Percentiles rank a stretch among this genome's conserved stretches.
phyloP scores from a whole-genome alignment of 139 green algal genomes.

The Trebouxia sp. region DNA sequence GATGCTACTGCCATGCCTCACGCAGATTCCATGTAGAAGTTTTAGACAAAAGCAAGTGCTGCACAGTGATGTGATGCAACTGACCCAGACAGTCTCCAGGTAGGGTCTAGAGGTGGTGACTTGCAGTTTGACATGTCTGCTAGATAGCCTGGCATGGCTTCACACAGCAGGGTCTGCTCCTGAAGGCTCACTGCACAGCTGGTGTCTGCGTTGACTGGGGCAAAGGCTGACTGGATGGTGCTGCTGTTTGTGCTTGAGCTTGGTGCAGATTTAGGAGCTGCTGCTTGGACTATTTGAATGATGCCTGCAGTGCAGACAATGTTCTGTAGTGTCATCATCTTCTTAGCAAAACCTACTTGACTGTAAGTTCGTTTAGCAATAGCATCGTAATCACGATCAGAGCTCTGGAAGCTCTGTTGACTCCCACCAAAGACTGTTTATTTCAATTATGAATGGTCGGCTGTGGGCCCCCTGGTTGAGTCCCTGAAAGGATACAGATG shows the following conservation, averaged over 20 bases:
- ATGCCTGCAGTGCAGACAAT: neutral
- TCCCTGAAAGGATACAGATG: too few relatives aligned
- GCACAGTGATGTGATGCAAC: too few relatives aligned
- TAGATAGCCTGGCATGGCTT: conserved; percentile 7
- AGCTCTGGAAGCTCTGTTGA: too few relatives aligned
- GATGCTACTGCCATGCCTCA: too few relatives aligned
- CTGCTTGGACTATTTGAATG: neutral
- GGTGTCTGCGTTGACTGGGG: neutral
- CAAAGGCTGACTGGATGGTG: neutral
- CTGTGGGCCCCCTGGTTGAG: too few relatives aligned
- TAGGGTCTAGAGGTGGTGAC: neutral
- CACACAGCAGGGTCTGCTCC: conserved; percentile 21
- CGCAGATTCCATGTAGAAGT: too few relatives aligned
- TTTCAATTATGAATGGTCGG: neutral
- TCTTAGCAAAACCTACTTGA: too few relatives aligned
- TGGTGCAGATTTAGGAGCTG: neutral
- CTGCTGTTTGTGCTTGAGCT: neutral
- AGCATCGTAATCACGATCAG: too few relatives aligned
- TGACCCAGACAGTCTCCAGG: conserved; percentile 6
- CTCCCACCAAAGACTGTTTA: too few relatives aligned
- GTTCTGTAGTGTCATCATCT: too few relatives aligned
- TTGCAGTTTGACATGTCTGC: conserved; percentile 25
- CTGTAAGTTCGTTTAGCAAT: too few relatives aligned
- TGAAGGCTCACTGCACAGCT: conserved; percentile 16
- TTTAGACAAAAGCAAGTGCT: too few relatives aligned